Evolutionary conservation across 345 rosid genomes (phyloP).

Genomic region (Linum tenue): DNA sequence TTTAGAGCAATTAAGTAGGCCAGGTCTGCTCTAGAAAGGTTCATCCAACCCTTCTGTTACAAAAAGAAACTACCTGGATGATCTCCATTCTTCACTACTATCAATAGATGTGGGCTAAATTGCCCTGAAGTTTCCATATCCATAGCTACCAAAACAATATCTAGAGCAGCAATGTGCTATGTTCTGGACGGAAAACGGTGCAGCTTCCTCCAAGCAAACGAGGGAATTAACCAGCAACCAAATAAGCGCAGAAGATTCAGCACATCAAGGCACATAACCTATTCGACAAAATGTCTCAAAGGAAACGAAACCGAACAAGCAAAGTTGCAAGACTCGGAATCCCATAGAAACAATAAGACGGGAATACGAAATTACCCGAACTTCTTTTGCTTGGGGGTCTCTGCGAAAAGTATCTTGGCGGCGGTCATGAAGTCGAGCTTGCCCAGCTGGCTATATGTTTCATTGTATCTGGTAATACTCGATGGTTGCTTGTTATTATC

Average conservation of each 20-base stretch:
- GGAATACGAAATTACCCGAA: slow-evolving; percentile 48
- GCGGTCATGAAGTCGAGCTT: slow-evolving; percentile 75
- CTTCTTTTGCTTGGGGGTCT: slow-evolving; percentile 51
- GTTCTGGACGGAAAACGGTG: neutral
- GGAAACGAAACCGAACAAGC: slow-evolving; percentile 7
- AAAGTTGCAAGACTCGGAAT: neutral
- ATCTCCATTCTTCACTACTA: too few relatives aligned
- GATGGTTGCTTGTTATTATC: slow-evolving; percentile 14
- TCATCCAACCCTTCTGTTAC: too few relatives aligned
- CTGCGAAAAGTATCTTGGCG: slow-evolving; percentile 61
- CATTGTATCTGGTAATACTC: slow-evolving; percentile 37
- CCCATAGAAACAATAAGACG: neutral
- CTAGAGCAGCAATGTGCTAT: neutral
- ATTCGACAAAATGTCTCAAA: slow-evolving; percentile 27
- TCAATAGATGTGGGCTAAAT: too few relatives aligned
- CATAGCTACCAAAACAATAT: neutral
- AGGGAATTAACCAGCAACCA: neutral
- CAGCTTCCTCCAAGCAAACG: neutral
- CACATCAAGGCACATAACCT: neutral
- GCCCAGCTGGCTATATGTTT: slow-evolving; percentile 52
- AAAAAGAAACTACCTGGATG: too few relatives aligned
- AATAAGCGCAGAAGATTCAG: too few relatives aligned
- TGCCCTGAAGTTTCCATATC: too few relatives aligned
- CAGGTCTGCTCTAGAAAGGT: too few relatives aligned
- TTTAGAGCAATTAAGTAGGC: too few relatives aligned